Conservation (phyloP, 148 eudicot species). For the Silene latifolia region DNA sequence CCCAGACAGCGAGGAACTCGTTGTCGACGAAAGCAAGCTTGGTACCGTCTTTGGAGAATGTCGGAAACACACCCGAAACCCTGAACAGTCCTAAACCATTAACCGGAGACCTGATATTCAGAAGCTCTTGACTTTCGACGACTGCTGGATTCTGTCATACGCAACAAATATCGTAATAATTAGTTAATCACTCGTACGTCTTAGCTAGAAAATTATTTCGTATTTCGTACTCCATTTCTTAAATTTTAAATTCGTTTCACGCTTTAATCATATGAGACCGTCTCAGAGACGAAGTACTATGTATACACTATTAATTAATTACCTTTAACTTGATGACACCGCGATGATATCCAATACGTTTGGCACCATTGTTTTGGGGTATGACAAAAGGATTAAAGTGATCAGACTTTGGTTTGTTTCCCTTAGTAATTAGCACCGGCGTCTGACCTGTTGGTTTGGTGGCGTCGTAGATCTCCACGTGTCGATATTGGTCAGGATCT, state of each 20-base stretch:
- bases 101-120: not conserved
- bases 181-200: too few species aligned
- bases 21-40: conserved; percentile 26
- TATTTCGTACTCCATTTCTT: too few species aligned
- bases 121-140: not conserved
- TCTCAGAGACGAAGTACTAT: too few species aligned
- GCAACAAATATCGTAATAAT: too few species aligned
- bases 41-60: conserved; percentile 4
- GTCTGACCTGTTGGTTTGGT: not conserved
- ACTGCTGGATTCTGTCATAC: not conserved
- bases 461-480: conserved; percentile 10
- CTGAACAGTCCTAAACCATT: conserved; percentile 1
- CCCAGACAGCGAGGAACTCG: conserved; percentile 10
- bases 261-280: too few species aligned
- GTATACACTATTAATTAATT: too few species aligned
- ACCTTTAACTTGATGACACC: not conserved
- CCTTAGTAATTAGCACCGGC: not conserved
- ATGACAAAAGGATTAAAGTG: conserved; percentile 23
- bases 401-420: not conserved
- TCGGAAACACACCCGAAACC: conserved; percentile 19
- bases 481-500: conserved; percentile 7
- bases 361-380: not conserved
- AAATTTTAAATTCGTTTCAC: too few species aligned
- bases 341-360: conserved; percentile 14
- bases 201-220: too few species aligned